These are phyloP conservation scores for Colletotrichum sp. DNA, from an alignment of 2,329 filamentous ascomycete genomes.

Conservation along the genomic window DNA sequence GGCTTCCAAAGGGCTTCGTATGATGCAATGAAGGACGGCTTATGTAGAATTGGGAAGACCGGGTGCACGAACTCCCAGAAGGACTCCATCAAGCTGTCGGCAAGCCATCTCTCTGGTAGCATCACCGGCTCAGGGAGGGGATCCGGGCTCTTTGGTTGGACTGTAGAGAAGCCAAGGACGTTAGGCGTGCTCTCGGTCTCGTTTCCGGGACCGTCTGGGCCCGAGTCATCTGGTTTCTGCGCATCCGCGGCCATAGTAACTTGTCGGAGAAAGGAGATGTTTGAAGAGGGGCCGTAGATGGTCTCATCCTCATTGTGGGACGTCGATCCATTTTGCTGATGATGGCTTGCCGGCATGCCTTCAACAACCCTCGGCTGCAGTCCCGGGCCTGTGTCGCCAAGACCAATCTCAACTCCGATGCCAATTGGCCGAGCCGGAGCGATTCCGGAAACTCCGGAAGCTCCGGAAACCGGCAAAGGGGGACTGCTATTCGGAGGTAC, in stretches of 20 bases:
- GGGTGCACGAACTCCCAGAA: constrained; percentile 25
- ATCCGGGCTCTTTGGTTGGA: background rate
- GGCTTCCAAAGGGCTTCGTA: constrained; percentile 16
- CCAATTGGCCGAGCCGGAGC: background rate
- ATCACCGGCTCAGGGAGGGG: background rate
- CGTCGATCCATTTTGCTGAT: background rate
- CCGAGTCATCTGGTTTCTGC: background rate
- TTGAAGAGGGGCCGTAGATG: background rate
- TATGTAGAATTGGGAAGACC: constrained; percentile 20
- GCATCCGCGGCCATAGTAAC: background rate
- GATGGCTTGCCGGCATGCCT: background rate
- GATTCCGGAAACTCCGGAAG: background rate
- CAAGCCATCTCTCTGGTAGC: background rate
- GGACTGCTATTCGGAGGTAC: rapidly evolving
- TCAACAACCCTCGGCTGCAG: rapidly evolving
- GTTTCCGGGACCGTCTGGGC: background rate
- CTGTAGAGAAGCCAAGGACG: background rate
- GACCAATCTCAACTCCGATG: background rate
- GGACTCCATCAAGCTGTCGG: constrained; percentile 6
- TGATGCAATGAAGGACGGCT: constrained; percentile 9
- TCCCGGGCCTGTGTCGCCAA: background rate
- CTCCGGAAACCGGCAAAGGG: background rate
- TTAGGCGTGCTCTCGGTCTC: background rate
- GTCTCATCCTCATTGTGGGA: background rate
- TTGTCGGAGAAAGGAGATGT: background rate